Evolutionary conservation across 2,329 filamentous ascomycete genomes (phyloP).

Genomic region (Colletotrichum euphorbiae): DNA sequence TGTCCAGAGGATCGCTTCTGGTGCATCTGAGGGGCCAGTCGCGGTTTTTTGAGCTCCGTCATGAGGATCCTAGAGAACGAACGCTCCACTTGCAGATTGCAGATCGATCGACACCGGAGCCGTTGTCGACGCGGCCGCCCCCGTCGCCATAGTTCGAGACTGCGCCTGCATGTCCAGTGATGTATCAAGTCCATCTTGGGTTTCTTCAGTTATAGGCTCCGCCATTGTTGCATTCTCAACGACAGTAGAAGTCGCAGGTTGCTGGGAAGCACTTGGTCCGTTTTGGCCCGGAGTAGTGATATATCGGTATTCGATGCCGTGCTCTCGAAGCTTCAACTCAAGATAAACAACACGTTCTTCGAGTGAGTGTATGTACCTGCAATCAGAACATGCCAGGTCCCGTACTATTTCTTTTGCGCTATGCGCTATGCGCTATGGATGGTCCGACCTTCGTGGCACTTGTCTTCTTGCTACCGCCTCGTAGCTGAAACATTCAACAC

Average conservation of each 20-base stretch:
- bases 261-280: neutral
- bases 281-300: neutral
- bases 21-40: neutral
- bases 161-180: neutral
- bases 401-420: neutral
- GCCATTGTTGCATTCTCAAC: neutral
- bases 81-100: neutral
- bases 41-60: neutral
- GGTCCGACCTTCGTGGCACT: slow-evolving; percentile 2
- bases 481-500: slow-evolving; percentile 1
- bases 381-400: neutral
- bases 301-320: neutral
- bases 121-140: neutral
- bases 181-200: too few relatives aligned
- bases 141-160: too few relatives aligned
- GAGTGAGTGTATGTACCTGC: neutral
- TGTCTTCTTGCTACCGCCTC: slow-evolving; percentile 7
- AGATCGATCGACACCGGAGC: neutral
- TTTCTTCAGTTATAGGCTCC: neutral
- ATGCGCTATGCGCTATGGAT: neutral
- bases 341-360: slow-evolving; percentile 2
- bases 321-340: neutral
- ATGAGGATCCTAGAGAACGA: slow-evolving; percentile 1
- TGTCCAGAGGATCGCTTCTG: neutral
- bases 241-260: too few relatives aligned